These are phyloP conservation scores for Paragyromitra xinjiangensis DNA, from an alignment of 495 filamentous ascomycete species.

Conservation along the genomic window DNA sequence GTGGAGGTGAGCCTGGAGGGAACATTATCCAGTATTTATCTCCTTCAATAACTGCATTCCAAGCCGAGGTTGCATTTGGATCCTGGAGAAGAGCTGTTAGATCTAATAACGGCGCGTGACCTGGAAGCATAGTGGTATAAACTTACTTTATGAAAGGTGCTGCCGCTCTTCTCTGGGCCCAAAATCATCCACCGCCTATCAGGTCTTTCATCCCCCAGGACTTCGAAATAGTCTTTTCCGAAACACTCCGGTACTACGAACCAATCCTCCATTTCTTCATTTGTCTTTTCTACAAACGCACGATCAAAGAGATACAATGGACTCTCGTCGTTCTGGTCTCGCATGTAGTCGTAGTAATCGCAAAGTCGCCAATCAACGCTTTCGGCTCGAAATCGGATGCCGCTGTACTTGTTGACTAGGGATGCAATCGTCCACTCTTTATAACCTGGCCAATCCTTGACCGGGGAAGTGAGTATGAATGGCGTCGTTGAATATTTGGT, in stretches of 20 bases:
- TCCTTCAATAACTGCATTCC: slow-evolving; percentile 93
- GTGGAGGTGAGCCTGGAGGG: slow-evolving; percentile 75
- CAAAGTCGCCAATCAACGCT: slow-evolving; percentile 89
- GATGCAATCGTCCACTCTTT: slow-evolving; percentile 74
- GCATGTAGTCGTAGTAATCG: slow-evolving; percentile 86
- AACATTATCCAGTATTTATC: slow-evolving; percentile 99
- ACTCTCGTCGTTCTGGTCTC: slow-evolving; percentile 81
- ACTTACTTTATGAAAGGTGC: slow-evolving; percentile 92
- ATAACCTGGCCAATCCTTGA: slow-evolving; percentile 83
- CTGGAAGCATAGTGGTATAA: slow-evolving; percentile 43
- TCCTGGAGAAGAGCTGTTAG: slow-evolving; percentile 57
- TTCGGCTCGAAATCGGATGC: slow-evolving; percentile 83
- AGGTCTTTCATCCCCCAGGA: slow-evolving; percentile 80
- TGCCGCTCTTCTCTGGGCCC: slow-evolving; percentile 87
- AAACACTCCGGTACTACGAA: slow-evolving; percentile 92
- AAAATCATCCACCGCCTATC: slow-evolving; percentile 94
- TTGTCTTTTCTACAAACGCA: slow-evolving; percentile 87
- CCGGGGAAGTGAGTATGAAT: slow-evolving; percentile 87
- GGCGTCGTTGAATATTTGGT: slow-evolving; percentile 78
- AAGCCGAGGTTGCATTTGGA: slow-evolving; percentile 76
- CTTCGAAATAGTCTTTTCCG: slow-evolving; percentile 84
- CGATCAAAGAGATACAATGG: slow-evolving; percentile 94
- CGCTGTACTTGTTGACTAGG: slow-evolving; percentile 70
- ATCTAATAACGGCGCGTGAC: slow-evolving; percentile 27
- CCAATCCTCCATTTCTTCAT: slow-evolving; percentile 66